Conservation (phyloP, 2,329 filamentous ascomycete genomes). For the Epichloe typhina region DNA sequence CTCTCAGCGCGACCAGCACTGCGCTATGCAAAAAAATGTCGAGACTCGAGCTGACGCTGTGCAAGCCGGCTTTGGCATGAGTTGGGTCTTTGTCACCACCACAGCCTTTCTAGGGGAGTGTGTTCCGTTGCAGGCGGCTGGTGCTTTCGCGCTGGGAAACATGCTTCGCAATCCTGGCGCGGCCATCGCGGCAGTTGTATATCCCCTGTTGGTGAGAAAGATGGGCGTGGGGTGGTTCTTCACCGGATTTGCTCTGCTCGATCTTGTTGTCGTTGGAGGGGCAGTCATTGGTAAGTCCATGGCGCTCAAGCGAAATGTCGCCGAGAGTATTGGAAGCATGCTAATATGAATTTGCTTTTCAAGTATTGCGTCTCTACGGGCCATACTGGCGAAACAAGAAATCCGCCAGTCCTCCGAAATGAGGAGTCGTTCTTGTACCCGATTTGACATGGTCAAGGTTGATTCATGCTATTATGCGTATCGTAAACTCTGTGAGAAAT, state of each 20-base stretch:
- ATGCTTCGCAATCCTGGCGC: constrained; percentile 26
- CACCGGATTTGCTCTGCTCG: constrained; percentile 22
- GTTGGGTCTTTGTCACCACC: constrained; percentile 28
- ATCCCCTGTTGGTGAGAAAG: constrained; percentile 17
- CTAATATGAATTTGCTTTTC: not conserved
- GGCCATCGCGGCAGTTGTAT: constrained; percentile 23
- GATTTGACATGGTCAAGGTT: too few relatives aligned
- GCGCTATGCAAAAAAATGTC: not conserved
- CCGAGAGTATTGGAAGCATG: not conserved
- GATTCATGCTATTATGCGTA: too few relatives aligned
- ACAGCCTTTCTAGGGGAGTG: constrained; percentile 27
- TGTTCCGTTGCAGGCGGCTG: constrained; percentile 24
- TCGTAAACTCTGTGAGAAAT: too few relatives aligned
- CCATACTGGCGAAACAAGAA: not conserved
- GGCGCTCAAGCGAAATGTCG: not conserved
- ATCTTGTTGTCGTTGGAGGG: constrained; percentile 13
- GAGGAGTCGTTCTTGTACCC: not conserved
- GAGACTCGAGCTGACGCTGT: constrained; percentile 1
- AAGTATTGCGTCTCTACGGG: not conserved
- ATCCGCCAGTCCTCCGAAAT: not conserved
- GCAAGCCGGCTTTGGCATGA: constrained; percentile 21
- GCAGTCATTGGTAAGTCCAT: constrained; percentile 11
- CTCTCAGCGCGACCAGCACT: not conserved
- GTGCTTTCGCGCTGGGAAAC: constrained; percentile 25
- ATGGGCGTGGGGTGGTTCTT: constrained; percentile 28